A percentile compares a stretch with the other conserved stretches of the same genome.
Evolutionary conservation across 495 filamentous ascomycete genomes (phyloP).

Genomic region (Penicillium salamii): DNA sequence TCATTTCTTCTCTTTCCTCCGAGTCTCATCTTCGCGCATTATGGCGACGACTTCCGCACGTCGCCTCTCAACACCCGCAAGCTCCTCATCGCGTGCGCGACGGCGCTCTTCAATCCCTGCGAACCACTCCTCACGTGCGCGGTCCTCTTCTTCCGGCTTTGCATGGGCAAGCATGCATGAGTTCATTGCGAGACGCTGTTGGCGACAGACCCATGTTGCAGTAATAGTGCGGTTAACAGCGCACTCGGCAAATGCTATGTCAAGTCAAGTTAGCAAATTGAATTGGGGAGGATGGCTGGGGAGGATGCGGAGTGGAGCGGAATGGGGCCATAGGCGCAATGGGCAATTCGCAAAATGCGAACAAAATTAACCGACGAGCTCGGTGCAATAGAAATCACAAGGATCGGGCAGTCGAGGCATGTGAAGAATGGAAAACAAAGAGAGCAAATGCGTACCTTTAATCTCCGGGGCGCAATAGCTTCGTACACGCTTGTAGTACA

Average conservation of each 20-base stretch:
- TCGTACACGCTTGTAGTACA: slow-evolving; percentile 87
- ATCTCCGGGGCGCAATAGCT: slow-evolving; percentile 79
- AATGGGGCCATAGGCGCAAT: not conserved
- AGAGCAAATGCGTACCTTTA: slow-evolving; percentile 55
- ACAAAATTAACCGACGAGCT: not conserved
- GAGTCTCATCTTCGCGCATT: slow-evolving; percentile 55
- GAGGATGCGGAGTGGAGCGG: not conserved
- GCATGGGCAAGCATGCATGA: slow-evolving; percentile 85
- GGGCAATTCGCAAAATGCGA: not conserved
- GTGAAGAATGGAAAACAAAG: not conserved
- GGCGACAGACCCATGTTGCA: slow-evolving; percentile 79
- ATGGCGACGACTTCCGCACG: slow-evolving; percentile 47
- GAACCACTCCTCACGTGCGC: slow-evolving; percentile 93
- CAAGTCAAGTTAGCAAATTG: slow-evolving; percentile 1
- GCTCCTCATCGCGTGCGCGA: slow-evolving; percentile 58
- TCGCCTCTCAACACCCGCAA: slow-evolving; percentile 43
- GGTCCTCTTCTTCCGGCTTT: slow-evolving; percentile 79
- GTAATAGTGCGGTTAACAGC: slow-evolving; percentile 80
- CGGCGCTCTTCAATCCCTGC: slow-evolving; percentile 63
- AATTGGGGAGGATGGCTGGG: not conserved
- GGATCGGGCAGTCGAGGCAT: too few species aligned
- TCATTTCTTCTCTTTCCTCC: slow-evolving; percentile 26
- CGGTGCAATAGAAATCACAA: not conserved
- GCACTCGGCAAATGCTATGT: slow-evolving; percentile 82
- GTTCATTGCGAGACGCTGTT: slow-evolving; percentile 82